These are phyloP conservation scores for Boletus sensibilis DNA, from an alignment of 768 basidiomycete species.

Conservation along the genomic window DNA sequence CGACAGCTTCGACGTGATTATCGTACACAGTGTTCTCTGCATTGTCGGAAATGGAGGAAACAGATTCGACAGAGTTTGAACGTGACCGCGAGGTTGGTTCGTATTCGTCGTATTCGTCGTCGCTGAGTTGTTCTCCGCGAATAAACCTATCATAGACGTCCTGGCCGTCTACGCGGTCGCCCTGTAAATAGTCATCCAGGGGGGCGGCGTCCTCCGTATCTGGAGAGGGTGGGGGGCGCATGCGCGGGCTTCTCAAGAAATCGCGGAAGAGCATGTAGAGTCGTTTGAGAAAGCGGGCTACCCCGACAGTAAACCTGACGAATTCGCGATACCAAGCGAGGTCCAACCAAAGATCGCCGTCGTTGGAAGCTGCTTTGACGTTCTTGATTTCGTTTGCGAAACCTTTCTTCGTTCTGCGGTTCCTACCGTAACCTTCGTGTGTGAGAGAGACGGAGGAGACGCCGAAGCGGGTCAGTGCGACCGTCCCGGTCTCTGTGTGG, in stretches of 20 bases:
- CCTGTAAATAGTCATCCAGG: conserved; percentile 6
- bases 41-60: conserved; percentile 28
- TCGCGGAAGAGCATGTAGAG: conserved; percentile 16
- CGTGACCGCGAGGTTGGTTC: conserved; percentile 23
- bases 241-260: conserved; percentile 19
- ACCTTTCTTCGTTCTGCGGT: conserved; percentile 33
- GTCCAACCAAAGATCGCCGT: conserved; percentile 41
- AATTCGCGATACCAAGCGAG: conserved; percentile 42
- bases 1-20: conserved; percentile 41
- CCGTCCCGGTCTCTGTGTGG: conserved; percentile 30
- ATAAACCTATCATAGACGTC: conserved; percentile 58
- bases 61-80: conserved; percentile 19
- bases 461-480: conserved; percentile 43
- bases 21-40: conserved; percentile 33
- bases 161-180: conserved; percentile 29
- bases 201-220: conserved; percentile 4
- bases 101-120: conserved; percentile 48
- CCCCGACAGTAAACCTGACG: conserved; percentile 32
- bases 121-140: conserved; percentile 53
- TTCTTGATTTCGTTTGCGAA: conserved; percentile 52
- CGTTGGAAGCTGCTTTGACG: conserved; percentile 36
- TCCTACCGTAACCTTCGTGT: conserved; percentile 27
- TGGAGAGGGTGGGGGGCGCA: conserved; percentile 3
- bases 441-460: conserved; percentile 38
- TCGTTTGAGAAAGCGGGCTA: conserved; percentile 29